phyloP scores from a whole-genome alignment of 306 rosid species.

The Rosa chinensis region DNA sequence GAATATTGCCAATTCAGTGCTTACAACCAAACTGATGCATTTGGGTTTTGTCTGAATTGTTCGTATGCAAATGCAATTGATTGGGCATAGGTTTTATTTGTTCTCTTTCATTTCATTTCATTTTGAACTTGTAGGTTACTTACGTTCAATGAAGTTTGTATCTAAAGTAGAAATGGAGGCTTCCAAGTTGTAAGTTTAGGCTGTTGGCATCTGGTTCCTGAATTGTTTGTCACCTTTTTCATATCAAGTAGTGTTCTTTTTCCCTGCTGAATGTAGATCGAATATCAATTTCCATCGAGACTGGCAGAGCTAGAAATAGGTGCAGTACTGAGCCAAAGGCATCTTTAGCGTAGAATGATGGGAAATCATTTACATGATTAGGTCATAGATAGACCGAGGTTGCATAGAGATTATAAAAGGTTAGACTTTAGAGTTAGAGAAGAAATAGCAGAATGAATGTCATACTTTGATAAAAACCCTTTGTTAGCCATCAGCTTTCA shows the following conservation, averaged over 20 bases:
- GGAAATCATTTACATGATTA: background rate
- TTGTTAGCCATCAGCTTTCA: background rate
- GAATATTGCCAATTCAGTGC: background rate
- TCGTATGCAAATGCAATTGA: background rate
- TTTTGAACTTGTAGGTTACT: background rate
- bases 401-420: background rate
- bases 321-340: background rate
- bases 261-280: background rate
- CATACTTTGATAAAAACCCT: background rate
- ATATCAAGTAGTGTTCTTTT: background rate
- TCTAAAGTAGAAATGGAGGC: background rate
- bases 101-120: background rate
- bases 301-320: background rate
- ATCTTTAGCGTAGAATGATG: background rate
- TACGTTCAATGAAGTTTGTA: background rate
- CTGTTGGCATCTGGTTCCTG: background rate
- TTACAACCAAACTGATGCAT: background rate
- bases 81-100: background rate
- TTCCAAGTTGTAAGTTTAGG: background rate
- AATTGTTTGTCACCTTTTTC: too few relatives aligned
- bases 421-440: background rate
- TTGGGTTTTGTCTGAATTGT: background rate
- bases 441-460: background rate
- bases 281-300: background rate
- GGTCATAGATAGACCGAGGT: background rate